Base-by-base conservation (phyloP, 148 eudicot genomes). In the Camellia sinensis region DNA sequence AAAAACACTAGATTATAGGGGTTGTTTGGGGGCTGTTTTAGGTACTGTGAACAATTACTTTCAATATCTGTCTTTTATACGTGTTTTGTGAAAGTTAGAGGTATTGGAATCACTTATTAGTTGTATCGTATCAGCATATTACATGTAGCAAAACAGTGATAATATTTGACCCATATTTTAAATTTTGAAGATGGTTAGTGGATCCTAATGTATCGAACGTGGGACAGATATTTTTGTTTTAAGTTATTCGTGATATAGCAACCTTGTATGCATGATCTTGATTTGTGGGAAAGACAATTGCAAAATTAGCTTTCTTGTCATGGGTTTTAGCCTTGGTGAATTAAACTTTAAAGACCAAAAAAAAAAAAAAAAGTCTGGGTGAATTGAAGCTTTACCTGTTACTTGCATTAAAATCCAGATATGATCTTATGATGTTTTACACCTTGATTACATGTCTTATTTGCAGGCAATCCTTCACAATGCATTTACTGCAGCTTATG, bases 381-480 rank as follows among this genome's bases (percentile, higher is more conserved):
- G 64, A 65, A 65, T 29, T 77, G 50, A 77, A 52, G 57, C 57
- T 46, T 69, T 21, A 2, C 17, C 11, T 70, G 14, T 78, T 19
- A 56, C 50, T 59, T 44, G n/a, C 64, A 61, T 40, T 19, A 17
- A 8, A 59, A 15, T 1, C 44, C 11, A 59, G 60, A 15, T 10
- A 19, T 76, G 74, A 69, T 43, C 12, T 29, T 44, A 66, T 40
- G 77, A 62, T n/a, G 77, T 60, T 74, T 40, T 17, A 52, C 57
- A 68, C 68, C 18, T 70, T 40, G 19, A 80, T 61, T 43, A 37
- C 37, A 19, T 81, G 19, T 50, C 41, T 57, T 50, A 57, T 68
- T 19, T 84, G 81, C 94, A 97, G 98, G 81, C 99, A 92, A 81
- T 97, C 99, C 60, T 97, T 97, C 82, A 97, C 99, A 67, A 97